These are phyloP conservation scores for Solioccasus polychromus DNA, from an alignment of 768 basidiomycete genomes.

Conservation along the genomic window DNA sequence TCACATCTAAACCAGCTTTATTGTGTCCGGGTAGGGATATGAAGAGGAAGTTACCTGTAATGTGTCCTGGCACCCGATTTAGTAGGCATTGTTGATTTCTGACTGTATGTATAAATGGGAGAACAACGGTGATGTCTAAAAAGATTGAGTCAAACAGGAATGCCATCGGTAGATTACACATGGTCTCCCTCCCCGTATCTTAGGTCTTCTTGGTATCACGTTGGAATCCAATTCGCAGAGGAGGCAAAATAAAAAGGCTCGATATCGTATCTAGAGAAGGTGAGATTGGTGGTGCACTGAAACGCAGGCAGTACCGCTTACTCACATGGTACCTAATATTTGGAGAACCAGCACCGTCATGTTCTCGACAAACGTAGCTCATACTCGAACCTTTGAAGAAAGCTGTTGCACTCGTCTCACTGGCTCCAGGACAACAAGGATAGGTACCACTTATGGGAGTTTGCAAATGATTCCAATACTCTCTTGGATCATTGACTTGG, in stretches of 20 bases:
- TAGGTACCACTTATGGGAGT: conserved; percentile 32
- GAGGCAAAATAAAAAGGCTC: conserved; percentile 69
- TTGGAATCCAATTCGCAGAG: conserved; percentile 64
- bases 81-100: conserved; percentile 24
- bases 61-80: background rate
- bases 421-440: background rate
- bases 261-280: conserved; percentile 44
- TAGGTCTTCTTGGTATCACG: conserved; percentile 57
- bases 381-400: conserved; percentile 39
- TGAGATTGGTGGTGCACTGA: background rate
- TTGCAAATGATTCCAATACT: conserved; percentile 32
- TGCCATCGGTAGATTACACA: conserved; percentile 38
- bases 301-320: background rate
- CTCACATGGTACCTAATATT: conserved; percentile 56
- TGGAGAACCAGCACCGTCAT: conserved; percentile 50
- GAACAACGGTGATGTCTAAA: conserved; percentile 55
- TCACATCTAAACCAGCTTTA: no score
- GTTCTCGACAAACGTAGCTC: conserved; percentile 51
- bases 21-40: no score
- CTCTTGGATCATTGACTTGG: conserved; percentile 14
- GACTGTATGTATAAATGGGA: conserved; percentile 51
- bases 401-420: conserved; percentile 15
- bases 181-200: conserved; percentile 44
- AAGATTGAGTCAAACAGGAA: conserved; percentile 2
- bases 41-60: no score